Conservation (phyloP, 768 basidiomycete genomes). For the Ramaria rubella region DNA sequence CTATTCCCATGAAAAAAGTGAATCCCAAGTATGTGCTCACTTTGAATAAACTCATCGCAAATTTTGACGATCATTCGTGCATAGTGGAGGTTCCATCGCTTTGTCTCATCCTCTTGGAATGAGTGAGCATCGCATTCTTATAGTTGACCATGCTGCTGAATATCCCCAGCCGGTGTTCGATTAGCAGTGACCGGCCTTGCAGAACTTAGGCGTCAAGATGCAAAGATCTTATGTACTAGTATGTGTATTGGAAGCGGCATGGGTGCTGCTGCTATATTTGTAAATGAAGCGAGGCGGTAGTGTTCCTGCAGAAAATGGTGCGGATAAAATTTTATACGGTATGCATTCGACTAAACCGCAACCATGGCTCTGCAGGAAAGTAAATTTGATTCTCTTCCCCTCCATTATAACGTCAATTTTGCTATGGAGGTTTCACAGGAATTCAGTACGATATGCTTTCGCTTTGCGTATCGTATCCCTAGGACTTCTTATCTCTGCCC, state of each 20-base stretch:
- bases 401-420: too few species aligned
- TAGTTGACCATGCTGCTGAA: background rate
- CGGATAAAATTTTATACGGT: background rate
- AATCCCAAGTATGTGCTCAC: slow-evolving; percentile 65
- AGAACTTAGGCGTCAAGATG: slow-evolving; percentile 64
- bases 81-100: slow-evolving; percentile 80
- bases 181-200: slow-evolving; percentile 87
- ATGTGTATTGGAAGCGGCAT: slow-evolving; percentile 81
- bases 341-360: background rate
- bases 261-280: slow-evolving; percentile 78
- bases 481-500: too few species aligned
- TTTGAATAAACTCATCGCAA: slow-evolving; percentile 27
- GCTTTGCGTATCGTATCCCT: too few species aligned
- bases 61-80: slow-evolving; percentile 27
- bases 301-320: background rate
- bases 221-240: slow-evolving; percentile 71
- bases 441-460: too few species aligned
- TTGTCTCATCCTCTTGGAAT: slow-evolving; percentile 78
- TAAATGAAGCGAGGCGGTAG: slow-evolving; percentile 47
- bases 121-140: slow-evolving; percentile 45
- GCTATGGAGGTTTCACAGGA: too few species aligned
- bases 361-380: too few species aligned
- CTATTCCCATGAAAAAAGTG: slow-evolving; percentile 70
- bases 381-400: too few species aligned
- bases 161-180: slow-evolving; percentile 61